Base-by-base conservation (phyloP, 139 green algal genomes). In the Pseudopediastrum boryanum region DNA sequence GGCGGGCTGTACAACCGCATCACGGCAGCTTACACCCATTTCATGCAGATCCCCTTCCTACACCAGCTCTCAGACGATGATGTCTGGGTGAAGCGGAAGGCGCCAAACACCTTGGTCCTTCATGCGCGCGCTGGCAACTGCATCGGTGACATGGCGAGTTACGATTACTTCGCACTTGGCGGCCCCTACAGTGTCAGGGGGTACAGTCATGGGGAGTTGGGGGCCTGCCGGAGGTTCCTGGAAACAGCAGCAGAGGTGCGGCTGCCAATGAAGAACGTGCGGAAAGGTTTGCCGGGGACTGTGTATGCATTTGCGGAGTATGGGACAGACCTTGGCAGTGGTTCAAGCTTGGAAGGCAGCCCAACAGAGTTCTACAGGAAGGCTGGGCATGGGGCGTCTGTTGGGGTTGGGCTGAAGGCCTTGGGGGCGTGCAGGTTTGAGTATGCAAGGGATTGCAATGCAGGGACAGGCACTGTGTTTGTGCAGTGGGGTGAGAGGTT, bases 191-290 rank as follows among this genome's bases (percentile, higher is more conserved):
- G 86, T 21, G 93, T 97, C 58, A 90, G 96, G 42, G 96, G 94
- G 16, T 98, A 97, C 89, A 93, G 82, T 61, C 83, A 97, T 21
- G 96, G 96, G 23, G 96, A 99, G 91, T 85, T 99, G 9, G 96
- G 90, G 8, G 91, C 90, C 21, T 87, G 81, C 76, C 80, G 94
- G 13, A 78, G 89, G 48, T 97, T 97, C 46, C 50, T 94, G 13
- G 95, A 98, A 83, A 81, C 83, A 4, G 93, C 93, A 0, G 85
- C 83, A 0, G 96, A 99, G 86, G 59, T 98, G 41, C 81, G 86
- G 4, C 25, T 98, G 10, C 88, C 89, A 33, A 75, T 88, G 3
- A 81, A 85, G 63, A 92, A 90, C 75, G 80, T 75, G 63, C 39
- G 58, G 1, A 59, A 85, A 31, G 12, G 58, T 21, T n/a, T 66